Base-by-base conservation (phyloP, 176 grass and related monocot genomes). In the Avena eriantha region DNA sequence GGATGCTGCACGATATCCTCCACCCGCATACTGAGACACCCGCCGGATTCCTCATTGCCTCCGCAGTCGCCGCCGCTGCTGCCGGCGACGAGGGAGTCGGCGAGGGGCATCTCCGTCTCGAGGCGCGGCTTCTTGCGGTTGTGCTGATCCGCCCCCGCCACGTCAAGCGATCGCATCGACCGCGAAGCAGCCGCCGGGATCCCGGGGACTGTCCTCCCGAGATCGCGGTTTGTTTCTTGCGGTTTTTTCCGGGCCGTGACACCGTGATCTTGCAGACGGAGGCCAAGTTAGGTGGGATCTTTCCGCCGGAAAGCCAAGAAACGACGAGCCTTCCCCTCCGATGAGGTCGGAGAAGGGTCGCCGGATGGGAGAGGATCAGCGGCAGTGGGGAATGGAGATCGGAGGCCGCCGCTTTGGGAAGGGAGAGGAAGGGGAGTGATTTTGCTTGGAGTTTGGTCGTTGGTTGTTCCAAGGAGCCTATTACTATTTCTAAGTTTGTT, bases 1-100 rank as follows among this genome's bases (percentile, higher is more conserved):
- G 97, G 97, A 80, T 94, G 87, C 82, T 92, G 94, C 85, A 95
- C 97, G 73, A 95, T 99, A 69, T 99, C 97, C 76, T 93, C 92
- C 63, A 92, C 87, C 14, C 85, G 43, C 66, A 91, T 81, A 78
- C 18, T 23, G 23, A 17, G 24, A 35, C 45, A 81, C n/a, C 82
- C 58, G 21, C 49, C 75, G 4, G 33, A 51, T 41, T 46, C 84
- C 29, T 80, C 84, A 23, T 19, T 9, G 9, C 49, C 84, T 34
- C 4, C 79, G 18, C 14, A 74, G 8, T 19, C 19, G 34, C 56
- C 19, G 34, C 46, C 18, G 87, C 47, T 80, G 76, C 69, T 80
- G 75, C 56, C 87, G 87, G 70, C 47, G 26, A 51, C 80, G 69
- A 86, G 61, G 48, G 83, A 64, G 68, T 92, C 90, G 64, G 92